Conservation (phyloP, 2,329 filamentous ascomycete genomes). For the Sporothrix euskadiensis region DNA sequence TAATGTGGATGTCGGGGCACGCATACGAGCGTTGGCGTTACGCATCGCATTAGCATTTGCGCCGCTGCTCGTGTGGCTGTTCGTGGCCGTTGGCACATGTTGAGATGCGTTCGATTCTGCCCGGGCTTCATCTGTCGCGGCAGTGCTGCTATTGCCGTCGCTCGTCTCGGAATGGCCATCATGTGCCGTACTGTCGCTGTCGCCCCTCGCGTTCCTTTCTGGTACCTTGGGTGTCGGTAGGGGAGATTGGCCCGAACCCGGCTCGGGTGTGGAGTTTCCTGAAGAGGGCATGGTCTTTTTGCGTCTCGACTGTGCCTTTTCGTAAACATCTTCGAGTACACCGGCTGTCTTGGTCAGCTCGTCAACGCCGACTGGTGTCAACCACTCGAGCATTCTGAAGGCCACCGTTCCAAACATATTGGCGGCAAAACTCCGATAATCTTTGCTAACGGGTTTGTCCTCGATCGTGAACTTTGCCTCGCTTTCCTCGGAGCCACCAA, state of each 20-base stretch:
- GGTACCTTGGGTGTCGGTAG: neutral
- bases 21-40: constrained; percentile 41
- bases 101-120: neutral
- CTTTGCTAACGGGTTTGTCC: constrained; percentile 53
- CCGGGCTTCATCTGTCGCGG: neutral
- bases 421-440: constrained; percentile 61
- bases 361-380: constrained; percentile 60
- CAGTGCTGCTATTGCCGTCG: neutral
- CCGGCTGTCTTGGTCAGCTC: constrained; percentile 47
- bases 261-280: neutral
- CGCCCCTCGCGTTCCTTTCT: neutral
- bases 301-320: constrained; percentile 31
- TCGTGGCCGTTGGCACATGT: neutral
- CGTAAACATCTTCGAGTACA: constrained; percentile 35
- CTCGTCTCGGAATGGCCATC: neutral
- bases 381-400: constrained; percentile 70
- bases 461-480: constrained; percentile 42
- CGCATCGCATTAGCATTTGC: constrained; percentile 32
- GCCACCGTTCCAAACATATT: constrained; percentile 66
- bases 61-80: neutral
- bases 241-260: neutral
- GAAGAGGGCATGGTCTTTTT: neutral
- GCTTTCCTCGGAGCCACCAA: neutral
- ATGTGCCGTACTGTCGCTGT: neutral
- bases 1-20: constrained; percentile 37